Evolutionary conservation across 345 rosid genomes (phyloP).

Genomic region (Camelina hispida): DNA sequence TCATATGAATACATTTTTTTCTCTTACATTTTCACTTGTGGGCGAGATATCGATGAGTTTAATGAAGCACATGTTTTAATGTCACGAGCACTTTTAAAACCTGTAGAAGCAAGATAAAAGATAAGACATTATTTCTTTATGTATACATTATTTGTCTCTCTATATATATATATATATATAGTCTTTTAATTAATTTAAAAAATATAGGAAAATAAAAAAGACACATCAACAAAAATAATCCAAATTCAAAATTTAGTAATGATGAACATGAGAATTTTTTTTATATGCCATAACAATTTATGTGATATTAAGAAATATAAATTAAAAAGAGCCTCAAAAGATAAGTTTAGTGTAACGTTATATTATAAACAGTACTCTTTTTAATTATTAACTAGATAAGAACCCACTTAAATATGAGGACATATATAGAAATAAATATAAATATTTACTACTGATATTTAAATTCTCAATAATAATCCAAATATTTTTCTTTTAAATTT

Average conservation of each 20-base stretch:
- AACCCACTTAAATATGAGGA: too few relatives aligned
- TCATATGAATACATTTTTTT: background rate
- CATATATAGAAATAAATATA: too few relatives aligned
- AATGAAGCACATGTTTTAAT: background rate
- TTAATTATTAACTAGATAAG: too few relatives aligned
- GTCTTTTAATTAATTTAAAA: background rate
- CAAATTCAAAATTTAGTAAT: background rate
- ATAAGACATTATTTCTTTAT: too few relatives aligned
- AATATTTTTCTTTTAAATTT: too few relatives aligned
- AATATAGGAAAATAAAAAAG: background rate
- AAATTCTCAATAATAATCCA: too few relatives aligned
- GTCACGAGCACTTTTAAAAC: slow-evolving; percentile 27
- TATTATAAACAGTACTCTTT: too few relatives aligned
- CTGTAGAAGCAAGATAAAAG: slow-evolving; percentile 8
- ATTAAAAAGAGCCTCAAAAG: background rate
- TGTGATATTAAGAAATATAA: background rate
- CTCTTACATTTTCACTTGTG: slow-evolving; percentile 36
- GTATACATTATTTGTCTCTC: too few relatives aligned
- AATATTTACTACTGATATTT: too few relatives aligned
- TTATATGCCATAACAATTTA: background rate
- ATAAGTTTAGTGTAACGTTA: background rate
- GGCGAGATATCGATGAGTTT: background rate
- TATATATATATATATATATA: background rate
- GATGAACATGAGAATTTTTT: background rate
- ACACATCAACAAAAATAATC: background rate